Evolutionary conservation across 306 rosid species (phyloP).

Genomic region (Rosa chinensis): DNA sequence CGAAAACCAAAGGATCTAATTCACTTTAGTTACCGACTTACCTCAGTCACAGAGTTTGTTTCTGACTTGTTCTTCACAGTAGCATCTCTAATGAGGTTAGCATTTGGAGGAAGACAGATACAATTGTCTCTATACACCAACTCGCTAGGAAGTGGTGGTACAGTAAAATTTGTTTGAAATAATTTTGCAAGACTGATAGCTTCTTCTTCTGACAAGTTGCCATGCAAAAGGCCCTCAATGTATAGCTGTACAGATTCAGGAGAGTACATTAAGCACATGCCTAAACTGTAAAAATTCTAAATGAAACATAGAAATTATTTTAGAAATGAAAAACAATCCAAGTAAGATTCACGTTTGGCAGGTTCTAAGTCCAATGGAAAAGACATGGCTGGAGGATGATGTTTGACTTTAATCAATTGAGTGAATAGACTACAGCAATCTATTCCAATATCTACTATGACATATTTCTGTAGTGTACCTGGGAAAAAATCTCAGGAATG

Average conservation of each 20-base stretch:
- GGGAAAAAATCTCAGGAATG: constrained; percentile 76
- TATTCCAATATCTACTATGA: neutral
- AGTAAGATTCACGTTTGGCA: neutral
- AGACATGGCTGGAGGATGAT: neutral
- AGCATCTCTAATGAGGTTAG: constrained; percentile 70
- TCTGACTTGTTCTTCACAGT: constrained; percentile 76
- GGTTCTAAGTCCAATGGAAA: neutral
- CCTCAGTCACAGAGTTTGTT: constrained; percentile 88
- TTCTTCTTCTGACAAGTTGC: constrained; percentile 76
- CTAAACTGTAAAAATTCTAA: neutral
- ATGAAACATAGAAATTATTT: neutral
- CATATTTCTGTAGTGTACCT: constrained; percentile 48
- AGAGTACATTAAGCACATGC: neutral
- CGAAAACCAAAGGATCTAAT: neutral
- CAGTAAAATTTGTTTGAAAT: constrained; percentile 60
- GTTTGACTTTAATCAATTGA: neutral
- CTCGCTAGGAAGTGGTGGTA: constrained; percentile 59
- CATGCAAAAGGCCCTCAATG: constrained; percentile 90
- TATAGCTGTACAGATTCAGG: constrained; percentile 50
- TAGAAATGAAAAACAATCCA: neutral
- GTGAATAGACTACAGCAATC: neutral
- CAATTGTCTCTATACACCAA: constrained; percentile 69
- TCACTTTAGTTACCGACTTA: constrained; percentile 30
- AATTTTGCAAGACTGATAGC: constrained; percentile 63
- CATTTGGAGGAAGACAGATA: constrained; percentile 65